phyloP scores from a whole-genome alignment of 371 early-diverging fungal genomes.

The Mucor irregularis region DNA sequence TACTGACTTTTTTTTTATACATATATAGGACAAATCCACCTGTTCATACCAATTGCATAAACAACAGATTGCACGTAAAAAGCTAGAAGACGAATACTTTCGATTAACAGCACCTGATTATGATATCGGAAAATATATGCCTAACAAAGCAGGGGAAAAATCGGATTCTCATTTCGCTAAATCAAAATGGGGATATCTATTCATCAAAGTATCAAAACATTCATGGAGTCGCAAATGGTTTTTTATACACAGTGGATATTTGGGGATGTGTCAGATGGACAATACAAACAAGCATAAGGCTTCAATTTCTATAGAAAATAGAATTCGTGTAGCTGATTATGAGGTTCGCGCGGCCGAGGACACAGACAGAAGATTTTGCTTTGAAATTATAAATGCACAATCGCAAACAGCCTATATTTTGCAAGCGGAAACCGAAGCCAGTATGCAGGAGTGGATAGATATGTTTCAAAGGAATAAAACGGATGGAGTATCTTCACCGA shows the following conservation, averaged over 20 bases:
- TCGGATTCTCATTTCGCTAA: background rate
- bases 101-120: conserved; percentile 24
- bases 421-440: conserved; percentile 67
- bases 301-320: conserved; percentile 42
- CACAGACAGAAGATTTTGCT: conserved; percentile 67
- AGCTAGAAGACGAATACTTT: conserved; percentile 26
- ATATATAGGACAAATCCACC: conserved; percentile 19
- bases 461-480: conserved; percentile 54
- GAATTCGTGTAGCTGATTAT: conserved; percentile 52
- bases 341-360: conserved; percentile 36
- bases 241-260: conserved; percentile 48
- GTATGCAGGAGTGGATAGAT: conserved; percentile 58
- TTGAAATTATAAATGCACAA: conserved; percentile 45
- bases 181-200: conserved; percentile 31
- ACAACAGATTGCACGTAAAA: conserved; percentile 21
- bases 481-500: background rate
- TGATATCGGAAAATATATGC: conserved; percentile 14
- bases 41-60: conserved; percentile 26
- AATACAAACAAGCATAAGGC: conserved; percentile 33
- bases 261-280: conserved; percentile 42
- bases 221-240: conserved; percentile 54
- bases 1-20: background rate
- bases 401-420: conserved; percentile 34
- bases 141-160: background rate
- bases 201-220: conserved; percentile 14